Conservation (phyloP, 805 yeast genomes). For the Kodamaea restingae region DNA sequence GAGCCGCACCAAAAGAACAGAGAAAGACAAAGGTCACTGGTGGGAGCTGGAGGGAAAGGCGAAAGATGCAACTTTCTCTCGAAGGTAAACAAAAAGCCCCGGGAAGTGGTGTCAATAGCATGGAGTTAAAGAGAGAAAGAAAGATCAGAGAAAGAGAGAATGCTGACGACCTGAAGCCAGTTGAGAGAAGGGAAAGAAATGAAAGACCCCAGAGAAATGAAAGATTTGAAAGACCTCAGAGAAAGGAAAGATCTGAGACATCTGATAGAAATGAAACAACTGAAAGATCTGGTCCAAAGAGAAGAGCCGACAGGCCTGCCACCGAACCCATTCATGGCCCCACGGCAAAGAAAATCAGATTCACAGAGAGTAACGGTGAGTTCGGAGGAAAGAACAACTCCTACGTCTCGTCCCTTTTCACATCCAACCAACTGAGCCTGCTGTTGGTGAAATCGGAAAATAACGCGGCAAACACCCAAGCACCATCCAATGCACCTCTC, state of each 20-base stretch:
- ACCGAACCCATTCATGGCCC: slow-evolving; percentile 16
- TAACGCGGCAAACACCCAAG: slow-evolving; percentile 19
- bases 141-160: slow-evolving; percentile 10
- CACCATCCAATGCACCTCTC: slow-evolving; percentile 78
- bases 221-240: slow-evolving; percentile 2
- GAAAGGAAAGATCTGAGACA: slow-evolving; percentile 2
- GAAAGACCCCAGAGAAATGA: slow-evolving; percentile 4
- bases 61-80: slow-evolving; percentile 52
- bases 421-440: slow-evolving; percentile 38
- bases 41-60: slow-evolving; percentile 80
- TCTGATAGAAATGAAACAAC: background rate
- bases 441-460: slow-evolving; percentile 43
- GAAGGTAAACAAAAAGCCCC: slow-evolving; percentile 40
- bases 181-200: slow-evolving; percentile 10
- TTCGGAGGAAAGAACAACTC: slow-evolving; percentile 56
- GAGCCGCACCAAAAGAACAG: slow-evolving; percentile 12
- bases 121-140: slow-evolving; percentile 15
- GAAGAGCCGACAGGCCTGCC: slow-evolving; percentile 10
- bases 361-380: slow-evolving; percentile 48
- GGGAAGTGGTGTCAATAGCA: slow-evolving; percentile 32
- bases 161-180: slow-evolving; percentile 1
- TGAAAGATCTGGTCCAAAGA: background rate
- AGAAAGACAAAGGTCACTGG: slow-evolving; percentile 50
- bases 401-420: slow-evolving; percentile 80
- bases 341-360: slow-evolving; percentile 34